A percentile compares a stretch with the other conserved stretches of the same genome.
Evolutionary conservation across 1,139 yeast species (phyloP).

Genomic region (Eremothecium sinecaudum): DNA sequence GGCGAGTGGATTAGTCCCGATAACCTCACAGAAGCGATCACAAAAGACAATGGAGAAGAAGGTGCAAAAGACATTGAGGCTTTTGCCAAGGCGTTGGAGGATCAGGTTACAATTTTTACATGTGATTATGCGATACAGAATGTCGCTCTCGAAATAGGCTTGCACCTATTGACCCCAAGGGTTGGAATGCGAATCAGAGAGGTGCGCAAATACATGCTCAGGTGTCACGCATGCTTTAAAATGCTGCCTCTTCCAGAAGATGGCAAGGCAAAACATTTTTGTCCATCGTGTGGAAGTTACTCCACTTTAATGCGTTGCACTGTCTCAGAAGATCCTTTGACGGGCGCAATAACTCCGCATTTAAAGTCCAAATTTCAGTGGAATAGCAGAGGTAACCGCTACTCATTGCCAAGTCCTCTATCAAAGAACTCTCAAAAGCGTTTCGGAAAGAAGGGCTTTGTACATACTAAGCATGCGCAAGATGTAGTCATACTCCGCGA

Average conservation of each 20-base stretch:
- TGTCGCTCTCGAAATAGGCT: conserved; percentile 83
- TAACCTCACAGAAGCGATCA: conserved; percentile 58
- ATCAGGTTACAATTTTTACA: conserved; percentile 76
- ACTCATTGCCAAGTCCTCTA: conserved; percentile 64
- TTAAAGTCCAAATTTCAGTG: conserved; percentile 87
- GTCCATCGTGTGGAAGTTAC: conserved; percentile 90
- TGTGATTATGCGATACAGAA: conserved; percentile 98
- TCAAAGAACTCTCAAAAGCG: conserved; percentile 54
- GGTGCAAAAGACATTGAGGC: conserved; percentile 31
- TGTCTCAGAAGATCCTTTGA: conserved; percentile 66
- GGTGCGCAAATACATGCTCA: conserved; percentile 82
- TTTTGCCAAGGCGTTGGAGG: conserved; percentile 26
- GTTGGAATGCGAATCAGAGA: conserved; percentile 79
- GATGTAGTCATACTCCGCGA: conserved; percentile 60
- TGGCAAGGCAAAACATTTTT: conserved; percentile 75
- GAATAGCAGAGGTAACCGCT: conserved; percentile 81
- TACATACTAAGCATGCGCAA: conserved; percentile 53
- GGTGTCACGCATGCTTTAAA: conserved; percentile 95
- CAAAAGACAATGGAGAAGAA: conserved; percentile 52
- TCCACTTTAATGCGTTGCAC: conserved; percentile 84
- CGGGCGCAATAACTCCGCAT: conserved; percentile 85
- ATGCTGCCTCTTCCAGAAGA: conserved; percentile 67
- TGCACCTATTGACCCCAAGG: conserved; percentile 73
- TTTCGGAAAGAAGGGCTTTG: conserved; percentile 64
- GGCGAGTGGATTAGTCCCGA: conserved; percentile 97